Conservation (phyloP, 2,329 filamentous ascomycete species). For the Hypoxylon sp. region DNA sequence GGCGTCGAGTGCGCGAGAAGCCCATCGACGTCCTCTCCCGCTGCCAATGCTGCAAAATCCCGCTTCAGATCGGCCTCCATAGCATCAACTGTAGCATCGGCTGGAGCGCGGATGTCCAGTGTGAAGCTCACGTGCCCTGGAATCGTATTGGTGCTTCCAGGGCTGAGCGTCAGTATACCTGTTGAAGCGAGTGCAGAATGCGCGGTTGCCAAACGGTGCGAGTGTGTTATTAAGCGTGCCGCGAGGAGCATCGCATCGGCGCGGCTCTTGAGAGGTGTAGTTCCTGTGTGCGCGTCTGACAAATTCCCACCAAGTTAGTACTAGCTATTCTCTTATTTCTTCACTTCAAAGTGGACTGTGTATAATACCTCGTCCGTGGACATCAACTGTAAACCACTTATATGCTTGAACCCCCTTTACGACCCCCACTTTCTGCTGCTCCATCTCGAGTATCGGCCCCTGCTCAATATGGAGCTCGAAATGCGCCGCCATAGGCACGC, state of each 20-base stretch:
- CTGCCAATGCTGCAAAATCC: constrained; percentile 73
- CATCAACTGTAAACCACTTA: constrained; percentile 78
- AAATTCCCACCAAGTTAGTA: constrained; percentile 21
- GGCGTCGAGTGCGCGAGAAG: constrained; percentile 56
- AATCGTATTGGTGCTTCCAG: constrained; percentile 81
- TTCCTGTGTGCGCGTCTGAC: constrained; percentile 80
- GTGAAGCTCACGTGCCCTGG: constrained; percentile 77
- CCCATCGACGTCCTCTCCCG: constrained; percentile 66
- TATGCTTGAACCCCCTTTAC: constrained; percentile 83
- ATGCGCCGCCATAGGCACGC: constrained; percentile 79
- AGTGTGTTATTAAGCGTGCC: constrained; percentile 76
- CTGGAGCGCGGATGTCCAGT: constrained; percentile 74
- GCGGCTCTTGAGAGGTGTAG: constrained; percentile 76
- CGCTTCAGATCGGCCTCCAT: constrained; percentile 69
- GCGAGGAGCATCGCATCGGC: constrained; percentile 78
- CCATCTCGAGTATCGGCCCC: constrained; percentile 79
- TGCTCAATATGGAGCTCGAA: constrained; percentile 92
- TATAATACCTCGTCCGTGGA: constrained; percentile 67
- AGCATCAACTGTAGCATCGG: constrained; percentile 68
- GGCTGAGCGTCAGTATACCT: constrained; percentile 76
- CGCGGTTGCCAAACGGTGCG: constrained; percentile 72
- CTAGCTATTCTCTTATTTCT: not conserved
- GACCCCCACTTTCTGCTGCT: constrained; percentile 74
- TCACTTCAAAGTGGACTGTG: not conserved
- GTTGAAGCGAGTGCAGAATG: constrained; percentile 76